These are phyloP conservation scores for Ehretia macrophylla DNA, from an alignment of 257 asterid species.

Conservation along the genomic window DNA sequence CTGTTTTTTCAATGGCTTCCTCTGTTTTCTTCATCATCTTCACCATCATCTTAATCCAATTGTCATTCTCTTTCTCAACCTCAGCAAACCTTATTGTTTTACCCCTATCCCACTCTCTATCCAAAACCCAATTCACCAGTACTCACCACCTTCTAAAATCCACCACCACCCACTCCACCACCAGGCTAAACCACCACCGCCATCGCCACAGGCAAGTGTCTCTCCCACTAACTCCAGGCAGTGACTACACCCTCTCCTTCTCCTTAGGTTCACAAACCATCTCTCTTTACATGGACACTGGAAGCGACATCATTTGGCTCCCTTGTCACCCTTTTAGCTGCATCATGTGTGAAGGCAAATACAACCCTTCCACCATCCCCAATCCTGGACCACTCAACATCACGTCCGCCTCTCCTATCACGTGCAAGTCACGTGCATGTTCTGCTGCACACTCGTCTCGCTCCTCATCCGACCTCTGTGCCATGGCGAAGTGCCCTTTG, in stretches of 20 bases:
- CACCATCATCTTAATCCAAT: conserved; percentile 3
- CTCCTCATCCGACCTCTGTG: conserved; percentile 79
- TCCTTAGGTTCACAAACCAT: conserved; percentile 59
- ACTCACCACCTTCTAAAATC: conserved; percentile 77
- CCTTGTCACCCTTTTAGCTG: conserved; percentile 90
- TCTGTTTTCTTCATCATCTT: conserved; percentile 22
- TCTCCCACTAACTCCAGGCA: conserved; percentile 78
- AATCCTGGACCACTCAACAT: conserved; percentile 61
- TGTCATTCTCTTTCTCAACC: conserved; percentile 8
- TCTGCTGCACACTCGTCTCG: conserved; percentile 58
- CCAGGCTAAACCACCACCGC: conserved; percentile 57
- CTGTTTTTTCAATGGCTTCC: conserved; percentile 35
- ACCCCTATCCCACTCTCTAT: conserved; percentile 63
- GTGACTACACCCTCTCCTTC: conserved; percentile 79
- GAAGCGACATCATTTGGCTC: conserved; percentile 94
- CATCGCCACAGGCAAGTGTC: conserved; percentile 49
- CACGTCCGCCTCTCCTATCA: conserved; percentile 42
- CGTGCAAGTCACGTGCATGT: conserved; percentile 74
- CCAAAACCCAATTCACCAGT: conserved; percentile 43
- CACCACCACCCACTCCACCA: conserved; percentile 61
- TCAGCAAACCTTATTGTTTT: conserved; percentile 29
- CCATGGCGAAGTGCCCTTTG: conserved; percentile 73
- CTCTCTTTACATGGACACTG: conserved; percentile 93
- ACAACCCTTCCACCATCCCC: conserved; percentile 48
- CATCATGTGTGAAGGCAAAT: conserved; percentile 84